Evolutionary conservation across 257 asterid species (phyloP).

Genomic region (Solanum medicagineum): DNA sequence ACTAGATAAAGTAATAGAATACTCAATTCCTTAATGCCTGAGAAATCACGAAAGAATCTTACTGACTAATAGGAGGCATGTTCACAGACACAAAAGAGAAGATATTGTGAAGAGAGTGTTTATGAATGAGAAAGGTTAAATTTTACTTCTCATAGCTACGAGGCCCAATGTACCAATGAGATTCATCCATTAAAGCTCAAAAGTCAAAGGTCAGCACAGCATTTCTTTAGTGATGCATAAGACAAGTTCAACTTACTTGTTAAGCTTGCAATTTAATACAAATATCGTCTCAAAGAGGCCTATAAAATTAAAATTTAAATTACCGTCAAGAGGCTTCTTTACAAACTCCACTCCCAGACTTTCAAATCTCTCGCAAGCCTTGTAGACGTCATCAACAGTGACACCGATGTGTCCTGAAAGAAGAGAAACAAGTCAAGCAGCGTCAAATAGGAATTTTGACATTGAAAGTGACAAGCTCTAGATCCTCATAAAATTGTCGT

Average conservation of each 20-base stretch:
- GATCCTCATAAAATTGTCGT: not conserved
- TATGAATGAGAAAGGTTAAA: not conserved
- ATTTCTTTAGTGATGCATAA: not conserved
- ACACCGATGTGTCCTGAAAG: conserved; percentile 78
- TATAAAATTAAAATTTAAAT: conserved; percentile 1
- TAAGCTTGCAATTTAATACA: not conserved
- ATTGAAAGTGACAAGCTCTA: not conserved
- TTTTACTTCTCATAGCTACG: not conserved
- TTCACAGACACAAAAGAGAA: not conserved
- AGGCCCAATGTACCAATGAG: not conserved
- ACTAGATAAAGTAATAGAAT: not conserved
- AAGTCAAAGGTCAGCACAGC: not conserved
- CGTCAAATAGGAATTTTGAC: not conserved
- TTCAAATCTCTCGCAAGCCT: conserved; percentile 82
- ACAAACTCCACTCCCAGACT: conserved; percentile 72
- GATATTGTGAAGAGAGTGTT: not conserved
- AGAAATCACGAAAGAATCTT: not conserved
- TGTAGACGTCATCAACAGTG: conserved; percentile 64
- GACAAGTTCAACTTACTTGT: not conserved
- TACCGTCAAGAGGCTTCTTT: conserved; percentile 74
- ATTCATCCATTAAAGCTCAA: not conserved
- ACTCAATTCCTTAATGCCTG: not conserved
- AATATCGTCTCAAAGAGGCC: not conserved
- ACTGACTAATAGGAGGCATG: not conserved
- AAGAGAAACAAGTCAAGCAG: not conserved